These are phyloP conservation scores for Aspergillus bertholletiae DNA, from an alignment of 495 filamentous ascomycete genomes.

Conservation along the genomic window DNA sequence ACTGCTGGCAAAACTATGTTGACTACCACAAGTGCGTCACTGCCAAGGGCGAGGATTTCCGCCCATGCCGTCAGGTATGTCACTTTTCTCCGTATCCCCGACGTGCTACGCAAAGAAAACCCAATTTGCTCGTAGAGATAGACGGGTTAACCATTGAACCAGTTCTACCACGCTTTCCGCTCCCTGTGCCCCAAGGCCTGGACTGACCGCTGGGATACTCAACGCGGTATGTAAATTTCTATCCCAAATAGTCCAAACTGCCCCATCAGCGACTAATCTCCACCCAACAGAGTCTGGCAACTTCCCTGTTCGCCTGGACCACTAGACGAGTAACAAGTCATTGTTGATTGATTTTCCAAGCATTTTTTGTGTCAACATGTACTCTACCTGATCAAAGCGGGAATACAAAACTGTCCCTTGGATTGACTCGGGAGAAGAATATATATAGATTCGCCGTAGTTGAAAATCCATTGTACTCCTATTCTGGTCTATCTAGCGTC, in stretches of 20 bases:
- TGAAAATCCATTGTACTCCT: conserved; percentile 8
- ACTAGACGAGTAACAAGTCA: conserved; percentile 24
- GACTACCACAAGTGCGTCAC: conserved; percentile 99
- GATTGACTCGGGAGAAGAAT: conserved; percentile 17
- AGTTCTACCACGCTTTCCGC: conserved; percentile 96
- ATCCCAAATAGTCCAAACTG: conserved; percentile 3
- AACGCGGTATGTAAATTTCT: conserved; percentile 72
- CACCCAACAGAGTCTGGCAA: conserved; percentile 71
- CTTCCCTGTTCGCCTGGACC: conserved; percentile 66
- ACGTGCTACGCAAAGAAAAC: neutral
- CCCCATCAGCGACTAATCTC: conserved; percentile 10
- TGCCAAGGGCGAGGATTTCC: conserved; percentile 98
- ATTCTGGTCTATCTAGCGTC: neutral
- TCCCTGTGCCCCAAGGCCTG: conserved; percentile 95
- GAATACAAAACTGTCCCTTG: conserved; percentile 26
- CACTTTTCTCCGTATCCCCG: neutral
- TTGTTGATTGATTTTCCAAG: conserved; percentile 24
- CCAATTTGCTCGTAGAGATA: neutral
- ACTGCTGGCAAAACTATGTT: conserved; percentile 99
- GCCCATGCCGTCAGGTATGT: conserved; percentile 90
- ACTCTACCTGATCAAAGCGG: conserved; percentile 40
- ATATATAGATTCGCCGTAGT: conserved; percentile 36
- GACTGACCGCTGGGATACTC: conserved; percentile 94
- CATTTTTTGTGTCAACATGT: conserved; percentile 44
- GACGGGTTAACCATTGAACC: conserved; percentile 4